Base-by-base conservation (phyloP, 148 eudicot genomes). In the Diospyros kaki region DNA sequence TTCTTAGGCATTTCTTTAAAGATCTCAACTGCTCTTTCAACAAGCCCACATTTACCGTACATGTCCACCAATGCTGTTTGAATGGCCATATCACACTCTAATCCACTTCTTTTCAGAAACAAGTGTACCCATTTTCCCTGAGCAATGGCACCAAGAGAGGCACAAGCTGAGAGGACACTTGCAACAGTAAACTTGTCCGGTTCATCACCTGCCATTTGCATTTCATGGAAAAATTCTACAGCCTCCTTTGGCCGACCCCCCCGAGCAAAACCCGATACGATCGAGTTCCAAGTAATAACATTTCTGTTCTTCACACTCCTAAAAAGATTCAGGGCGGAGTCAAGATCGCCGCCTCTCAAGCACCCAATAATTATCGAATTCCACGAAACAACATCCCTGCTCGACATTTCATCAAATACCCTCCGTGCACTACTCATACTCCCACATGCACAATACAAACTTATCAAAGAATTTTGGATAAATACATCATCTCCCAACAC, bases 31-130 rank as follows among this genome's bases (percentile, higher is more conserved):
- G 96, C 96, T 77, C 68, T 84, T 39, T 79, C 83, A 63, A 91
- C 83, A 54, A 75, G 75, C 70, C 98, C 98, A 64, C 92, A 88
- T 75, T 93, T 93, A 18, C 92, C 98, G 68, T 93, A 93, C 92
- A 89, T 91, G 77, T 91, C 90, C 63, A 93, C 87, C 65, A 93
- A 78, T 9, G 93, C 92, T 41, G 96, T 93, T 44, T 80, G 83
- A 50, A 90, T 83, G 28, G 87, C 96, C 81, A 91, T 73, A 78
- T 93, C 96, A 75, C 86, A 80, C 78, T 87, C 86, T 75, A 92
- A 56, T 60, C 85, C 85, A 65, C 76, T 85, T 83, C 87, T 81
- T 58, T 85, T 79, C 81, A 92, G 73, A 65, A 87, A 87, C 68
- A 81, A 77, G 75, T 88, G 87, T 53, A 87, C 88, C 88, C 89